Evolutionary conservation across 1,139 yeast species (phyloP).

Genomic region (Saccharomycopsis hybrid): DNA sequence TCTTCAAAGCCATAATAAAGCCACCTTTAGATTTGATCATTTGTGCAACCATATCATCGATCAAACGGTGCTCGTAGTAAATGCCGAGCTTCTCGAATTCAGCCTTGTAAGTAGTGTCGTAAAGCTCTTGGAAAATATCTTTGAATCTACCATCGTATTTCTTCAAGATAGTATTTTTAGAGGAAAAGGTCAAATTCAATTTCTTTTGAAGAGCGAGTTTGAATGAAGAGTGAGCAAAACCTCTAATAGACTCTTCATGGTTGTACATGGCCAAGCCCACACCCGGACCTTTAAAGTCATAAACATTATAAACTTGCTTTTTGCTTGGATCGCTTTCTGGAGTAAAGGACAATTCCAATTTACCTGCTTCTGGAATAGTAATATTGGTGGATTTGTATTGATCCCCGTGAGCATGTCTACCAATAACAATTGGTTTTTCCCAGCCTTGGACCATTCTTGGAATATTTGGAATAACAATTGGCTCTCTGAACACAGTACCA

Average conservation of each 20-base stretch:
- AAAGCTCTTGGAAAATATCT: conserved; percentile 67
- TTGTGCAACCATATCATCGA: conserved; percentile 87
- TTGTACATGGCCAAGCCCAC: conserved; percentile 80
- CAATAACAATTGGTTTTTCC: conserved; percentile 78
- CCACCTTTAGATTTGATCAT: conserved; percentile 85
- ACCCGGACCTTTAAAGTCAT: conserved; percentile 57
- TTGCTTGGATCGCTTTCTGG: conserved; percentile 39
- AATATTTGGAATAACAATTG: conserved; percentile 68
- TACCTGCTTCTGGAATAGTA: conserved; percentile 62
- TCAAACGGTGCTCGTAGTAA: conserved; percentile 75
- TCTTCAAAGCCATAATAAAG: conserved; percentile 74
- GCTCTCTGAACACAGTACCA: conserved; percentile 82
- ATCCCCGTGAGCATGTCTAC: conserved; percentile 84
- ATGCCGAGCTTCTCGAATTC: conserved; percentile 61
- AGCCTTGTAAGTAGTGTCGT: conserved; percentile 48
- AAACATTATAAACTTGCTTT: conserved; percentile 45
- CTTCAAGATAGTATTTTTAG: conserved; percentile 76
- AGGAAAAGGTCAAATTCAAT: conserved; percentile 62
- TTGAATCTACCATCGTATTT: conserved; percentile 78
- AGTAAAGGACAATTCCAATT: conserved; percentile 57
- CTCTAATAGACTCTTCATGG: conserved; percentile 72
- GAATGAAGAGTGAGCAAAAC: conserved; percentile 75
- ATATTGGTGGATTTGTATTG: conserved; percentile 79
- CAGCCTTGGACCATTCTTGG: conserved; percentile 74
- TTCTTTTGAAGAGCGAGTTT: conserved; percentile 63